Percentiles rank a stretch among this genome's conserved stretches.
Evolutionary conservation across 2,329 filamentous ascomycete species (phyloP).

Genomic region (Calonectria honghensis): DNA sequence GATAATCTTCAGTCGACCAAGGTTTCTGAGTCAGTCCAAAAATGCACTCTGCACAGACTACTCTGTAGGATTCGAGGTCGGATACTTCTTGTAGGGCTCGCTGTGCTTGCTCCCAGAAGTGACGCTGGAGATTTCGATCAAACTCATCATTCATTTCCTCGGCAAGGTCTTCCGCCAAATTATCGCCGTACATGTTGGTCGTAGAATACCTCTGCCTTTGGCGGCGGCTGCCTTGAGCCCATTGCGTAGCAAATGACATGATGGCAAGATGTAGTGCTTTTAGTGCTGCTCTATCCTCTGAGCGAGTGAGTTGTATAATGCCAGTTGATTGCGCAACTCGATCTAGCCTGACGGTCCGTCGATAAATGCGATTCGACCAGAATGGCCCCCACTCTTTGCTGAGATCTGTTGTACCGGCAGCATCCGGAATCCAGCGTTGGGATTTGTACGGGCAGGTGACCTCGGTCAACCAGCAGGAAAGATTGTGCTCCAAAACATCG

Average conservation of each 20-base stretch:
- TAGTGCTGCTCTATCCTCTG: conserved; percentile 45
- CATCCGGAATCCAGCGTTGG: conserved; percentile 36
- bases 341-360: conserved; percentile 51
- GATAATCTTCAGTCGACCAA: conserved; percentile 45
- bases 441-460: conserved; percentile 52
- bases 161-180: conserved; percentile 45
- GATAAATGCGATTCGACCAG: conserved; percentile 54
- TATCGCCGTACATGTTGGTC: conserved; percentile 1
- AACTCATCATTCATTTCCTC: conserved; percentile 58
- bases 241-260: conserved; percentile 54
- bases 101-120: conserved; percentile 62
- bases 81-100: conserved; percentile 58
- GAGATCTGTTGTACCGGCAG: conserved; percentile 19
- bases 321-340: conserved; percentile 47
- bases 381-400: conserved; percentile 50
- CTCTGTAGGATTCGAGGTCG: conserved; percentile 61
- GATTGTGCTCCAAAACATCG: conserved; percentile 53
- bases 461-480: conserved; percentile 53
- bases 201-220: conserved; percentile 47
- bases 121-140: conserved; percentile 59
- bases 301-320: conserved; percentile 45
- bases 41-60: conserved; percentile 62
- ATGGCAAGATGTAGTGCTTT: conserved; percentile 50
- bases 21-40: conserved; percentile 62
- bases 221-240: conserved; percentile 55